phyloP scores from a whole-genome alignment of 495 filamentous ascomycete genomes.

The Parachaetomium inaequale region DNA sequence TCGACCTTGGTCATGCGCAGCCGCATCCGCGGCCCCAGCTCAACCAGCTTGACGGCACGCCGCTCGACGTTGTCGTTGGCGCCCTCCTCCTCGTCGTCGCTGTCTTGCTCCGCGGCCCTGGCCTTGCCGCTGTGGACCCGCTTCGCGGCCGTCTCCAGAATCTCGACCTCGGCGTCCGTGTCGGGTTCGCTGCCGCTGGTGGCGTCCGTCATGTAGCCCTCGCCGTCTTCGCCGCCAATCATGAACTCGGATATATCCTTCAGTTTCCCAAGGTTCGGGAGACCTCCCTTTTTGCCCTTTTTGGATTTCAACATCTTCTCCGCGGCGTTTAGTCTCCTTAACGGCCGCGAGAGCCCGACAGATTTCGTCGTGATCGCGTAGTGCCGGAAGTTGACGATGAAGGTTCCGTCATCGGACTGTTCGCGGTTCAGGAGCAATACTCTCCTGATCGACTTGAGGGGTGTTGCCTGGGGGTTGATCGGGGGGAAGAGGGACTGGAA shows the following conservation, averaged over 20 bases:
- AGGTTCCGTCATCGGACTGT: constrained; percentile 59
- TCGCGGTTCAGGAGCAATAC: constrained; percentile 89
- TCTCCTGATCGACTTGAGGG: constrained; percentile 81
- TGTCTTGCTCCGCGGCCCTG: constrained; percentile 35
- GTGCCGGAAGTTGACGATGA: constrained; percentile 87
- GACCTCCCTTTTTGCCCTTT: constrained; percentile 59
- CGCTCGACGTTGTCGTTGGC: constrained; percentile 60
- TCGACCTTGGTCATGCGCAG: constrained; percentile 93
- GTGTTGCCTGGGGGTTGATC: constrained; percentile 87
- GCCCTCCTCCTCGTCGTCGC: constrained; percentile 32
- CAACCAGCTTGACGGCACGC: constrained; percentile 82
- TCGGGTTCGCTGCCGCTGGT: constrained; percentile 90
- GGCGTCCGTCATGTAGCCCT: constrained; percentile 75
- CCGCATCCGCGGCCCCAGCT: constrained; percentile 86
- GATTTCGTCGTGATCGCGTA: constrained; percentile 90
- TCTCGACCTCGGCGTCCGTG: constrained; percentile 93
- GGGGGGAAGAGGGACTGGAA: constrained; percentile 97
- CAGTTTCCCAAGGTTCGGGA: constrained; percentile 87
- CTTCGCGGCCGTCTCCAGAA: constrained; percentile 68
- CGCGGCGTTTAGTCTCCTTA: constrained; percentile 85
- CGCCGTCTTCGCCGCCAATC: constrained; percentile 69
- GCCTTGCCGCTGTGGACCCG: constrained; percentile 64
- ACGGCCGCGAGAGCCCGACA: constrained; percentile 74
- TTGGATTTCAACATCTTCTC: constrained; percentile 61
- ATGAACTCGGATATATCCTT: constrained; percentile 96